Evolutionary conservation across 1,284 basidiomycete species (phyloP).

Genomic region (Cystobasidium slooffiae): DNA sequence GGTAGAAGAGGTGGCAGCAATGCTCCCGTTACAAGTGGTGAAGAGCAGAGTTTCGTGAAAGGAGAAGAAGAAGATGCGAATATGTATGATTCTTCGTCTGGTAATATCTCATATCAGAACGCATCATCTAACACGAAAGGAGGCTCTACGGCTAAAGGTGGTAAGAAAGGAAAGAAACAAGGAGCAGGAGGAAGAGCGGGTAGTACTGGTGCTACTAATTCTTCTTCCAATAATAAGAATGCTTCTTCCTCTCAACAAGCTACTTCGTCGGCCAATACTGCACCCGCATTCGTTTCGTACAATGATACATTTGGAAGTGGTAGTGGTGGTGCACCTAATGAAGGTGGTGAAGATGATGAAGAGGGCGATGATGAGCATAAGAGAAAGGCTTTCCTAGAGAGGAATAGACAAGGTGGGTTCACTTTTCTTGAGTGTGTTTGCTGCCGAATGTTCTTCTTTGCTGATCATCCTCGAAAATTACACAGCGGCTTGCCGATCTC

Average conservation of each 20-base stretch:
- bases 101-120: conserved; percentile 4
- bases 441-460: background rate
- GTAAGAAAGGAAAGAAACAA: background rate
- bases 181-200: no score
- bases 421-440: background rate
- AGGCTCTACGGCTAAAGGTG: conserved; percentile 2
- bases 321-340: conserved; percentile 21
- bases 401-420: conserved; percentile 40
- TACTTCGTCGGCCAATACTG: background rate
- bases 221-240: background rate
- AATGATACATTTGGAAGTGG: background rate
- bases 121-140: background rate
- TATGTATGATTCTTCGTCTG: conserved; percentile 14
- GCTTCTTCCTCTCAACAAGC: no score
- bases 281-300: background rate
- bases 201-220: no score
- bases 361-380: conserved; percentile 41
- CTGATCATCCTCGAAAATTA: background rate
- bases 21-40: background rate
- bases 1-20: conserved; percentile 15
- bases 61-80: conserved; percentile 14
- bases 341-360: conserved; percentile 23
- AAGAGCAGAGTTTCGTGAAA: conserved; percentile 1
- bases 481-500: conserved; percentile 44
- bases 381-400: conserved; percentile 41